Conservation (phyloP, 805 yeast species). For the Ogataea minuta region DNA sequence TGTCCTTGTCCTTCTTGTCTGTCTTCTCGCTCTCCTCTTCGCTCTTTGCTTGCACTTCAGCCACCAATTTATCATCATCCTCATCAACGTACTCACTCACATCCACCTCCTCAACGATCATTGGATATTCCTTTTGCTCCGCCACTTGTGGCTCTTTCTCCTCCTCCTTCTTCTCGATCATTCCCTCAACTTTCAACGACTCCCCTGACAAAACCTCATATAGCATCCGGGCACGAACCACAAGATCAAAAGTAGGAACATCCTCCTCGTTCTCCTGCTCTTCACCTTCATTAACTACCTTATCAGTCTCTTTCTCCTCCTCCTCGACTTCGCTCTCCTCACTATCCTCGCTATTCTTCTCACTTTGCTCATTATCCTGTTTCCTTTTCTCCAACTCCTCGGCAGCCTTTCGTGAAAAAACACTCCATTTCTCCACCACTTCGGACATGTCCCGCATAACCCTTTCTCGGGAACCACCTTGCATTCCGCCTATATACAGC, state of each 20-base stretch:
- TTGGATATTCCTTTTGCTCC: conserved; percentile 17
- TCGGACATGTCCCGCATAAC: conserved; percentile 47
- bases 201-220: conserved; percentile 38
- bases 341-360: conserved; percentile 30
- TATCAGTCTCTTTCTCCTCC: conserved; percentile 14
- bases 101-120: conserved; percentile 44
- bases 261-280: conserved; percentile 14
- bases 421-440: conserved; percentile 58
- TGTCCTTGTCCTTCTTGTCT: conserved; percentile 13
- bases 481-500: conserved; percentile 56
- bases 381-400: conserved; percentile 35
- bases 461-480: conserved; percentile 68
- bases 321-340: conserved; percentile 17
- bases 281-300: conserved; percentile 13
- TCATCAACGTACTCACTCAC: conserved; percentile 35
- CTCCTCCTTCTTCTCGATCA: conserved; percentile 13
- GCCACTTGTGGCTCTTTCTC: conserved; percentile 8
- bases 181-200: conserved; percentile 35
- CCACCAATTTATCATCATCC: conserved; percentile 27
- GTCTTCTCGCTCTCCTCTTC: conserved; percentile 6
- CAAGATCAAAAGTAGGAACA: conserved; percentile 38
- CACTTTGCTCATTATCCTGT: conserved; percentile 30
- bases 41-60: background rate
- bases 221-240: conserved; percentile 40
- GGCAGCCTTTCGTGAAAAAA: conserved; percentile 41